Evolutionary conservation across 768 basidiomycete genomes (phyloP).

Genomic region (Cubamyces sp.): DNA sequence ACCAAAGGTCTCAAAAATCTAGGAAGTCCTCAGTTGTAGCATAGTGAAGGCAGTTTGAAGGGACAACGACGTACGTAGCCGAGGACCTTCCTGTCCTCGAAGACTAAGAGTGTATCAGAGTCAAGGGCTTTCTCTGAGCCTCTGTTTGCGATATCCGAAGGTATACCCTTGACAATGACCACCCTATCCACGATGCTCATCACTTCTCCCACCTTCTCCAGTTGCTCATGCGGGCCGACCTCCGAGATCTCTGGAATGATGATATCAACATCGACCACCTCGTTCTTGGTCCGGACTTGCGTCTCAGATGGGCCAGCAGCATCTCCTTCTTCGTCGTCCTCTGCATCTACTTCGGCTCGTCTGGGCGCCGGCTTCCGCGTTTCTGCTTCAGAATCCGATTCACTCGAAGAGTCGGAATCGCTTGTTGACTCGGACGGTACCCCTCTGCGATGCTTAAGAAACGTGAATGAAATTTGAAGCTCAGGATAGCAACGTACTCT

Average conservation of each 20-base stretch:
- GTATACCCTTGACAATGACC: slow-evolving; percentile 71
- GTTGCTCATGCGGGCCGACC: slow-evolving; percentile 61
- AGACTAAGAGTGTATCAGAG: slow-evolving; percentile 88
- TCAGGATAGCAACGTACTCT: slow-evolving; percentile 4
- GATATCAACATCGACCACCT: slow-evolving; percentile 62
- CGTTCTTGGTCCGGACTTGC: slow-evolving; percentile 71
- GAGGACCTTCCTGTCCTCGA: slow-evolving; percentile 86
- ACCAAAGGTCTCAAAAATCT: slow-evolving; percentile 91
- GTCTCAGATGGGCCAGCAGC: slow-evolving; percentile 42
- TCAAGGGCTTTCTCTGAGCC: slow-evolving; percentile 74
- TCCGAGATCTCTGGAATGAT: slow-evolving; percentile 64
- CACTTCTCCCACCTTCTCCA: slow-evolving; percentile 81
- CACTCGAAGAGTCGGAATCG: slow-evolving; percentile 39
- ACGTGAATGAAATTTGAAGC: neutral
- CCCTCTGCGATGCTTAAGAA: slow-evolving; percentile 1
- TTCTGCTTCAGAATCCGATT: slow-evolving; percentile 37
- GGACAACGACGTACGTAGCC: slow-evolving; percentile 73
- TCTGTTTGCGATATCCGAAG: slow-evolving; percentile 45
- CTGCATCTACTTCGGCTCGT: slow-evolving; percentile 38
- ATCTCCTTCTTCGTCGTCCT: slow-evolving; percentile 61
- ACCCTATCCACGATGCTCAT: slow-evolving; percentile 73
- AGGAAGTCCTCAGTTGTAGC: slow-evolving; percentile 10
- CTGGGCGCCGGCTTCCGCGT: neutral
- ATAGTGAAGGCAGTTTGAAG: neutral
- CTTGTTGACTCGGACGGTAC: slow-evolving; percentile 21